phyloP scores from a whole-genome alignment of 2,329 filamentous ascomycete species.

The Daldinia sp. region DNA sequence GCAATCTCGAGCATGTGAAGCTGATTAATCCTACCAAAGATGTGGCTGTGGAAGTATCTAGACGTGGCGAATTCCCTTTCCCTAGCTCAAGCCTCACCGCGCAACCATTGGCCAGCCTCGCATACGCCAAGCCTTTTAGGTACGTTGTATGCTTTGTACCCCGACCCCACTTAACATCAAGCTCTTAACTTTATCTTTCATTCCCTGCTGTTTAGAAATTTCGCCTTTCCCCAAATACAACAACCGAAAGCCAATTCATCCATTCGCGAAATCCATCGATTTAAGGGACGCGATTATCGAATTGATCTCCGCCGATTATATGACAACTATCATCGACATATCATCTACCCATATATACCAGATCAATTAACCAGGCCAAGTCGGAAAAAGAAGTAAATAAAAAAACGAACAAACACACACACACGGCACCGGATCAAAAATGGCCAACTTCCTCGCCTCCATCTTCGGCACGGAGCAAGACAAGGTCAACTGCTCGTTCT shows the following conservation, averaged over 20 bases:
- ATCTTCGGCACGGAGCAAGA: constrained; percentile 99
- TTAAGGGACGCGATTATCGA: too few relatives aligned
- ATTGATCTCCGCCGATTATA: too few relatives aligned
- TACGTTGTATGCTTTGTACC: constrained; percentile 1
- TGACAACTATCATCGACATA: too few relatives aligned
- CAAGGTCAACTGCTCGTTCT: constrained; percentile 99
- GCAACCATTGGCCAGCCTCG: constrained; percentile 28
- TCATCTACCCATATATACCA: too few relatives aligned
- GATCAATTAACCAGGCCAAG: too few relatives aligned
- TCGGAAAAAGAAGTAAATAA: neutral
- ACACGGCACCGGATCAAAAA: constrained; percentile 48
- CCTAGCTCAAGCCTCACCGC: neutral
- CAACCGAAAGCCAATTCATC: neutral
- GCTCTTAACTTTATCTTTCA: constrained; percentile 23
- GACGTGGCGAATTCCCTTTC: constrained; percentile 25
- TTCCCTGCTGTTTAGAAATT: constrained; percentile 11
- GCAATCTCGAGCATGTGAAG: neutral
- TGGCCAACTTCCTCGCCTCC: constrained; percentile 98
- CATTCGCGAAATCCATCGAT: neutral
- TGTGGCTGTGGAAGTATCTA: constrained; percentile 35
- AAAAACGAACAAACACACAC: neutral
- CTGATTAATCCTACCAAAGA: neutral
- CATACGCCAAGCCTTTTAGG: constrained; percentile 1
- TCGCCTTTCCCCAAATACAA: constrained; percentile 18
- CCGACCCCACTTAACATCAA: constrained; percentile 15